phyloP scores from a whole-genome alignment of 208 protist species.

The Acanthamoeba triangularis region DNA sequence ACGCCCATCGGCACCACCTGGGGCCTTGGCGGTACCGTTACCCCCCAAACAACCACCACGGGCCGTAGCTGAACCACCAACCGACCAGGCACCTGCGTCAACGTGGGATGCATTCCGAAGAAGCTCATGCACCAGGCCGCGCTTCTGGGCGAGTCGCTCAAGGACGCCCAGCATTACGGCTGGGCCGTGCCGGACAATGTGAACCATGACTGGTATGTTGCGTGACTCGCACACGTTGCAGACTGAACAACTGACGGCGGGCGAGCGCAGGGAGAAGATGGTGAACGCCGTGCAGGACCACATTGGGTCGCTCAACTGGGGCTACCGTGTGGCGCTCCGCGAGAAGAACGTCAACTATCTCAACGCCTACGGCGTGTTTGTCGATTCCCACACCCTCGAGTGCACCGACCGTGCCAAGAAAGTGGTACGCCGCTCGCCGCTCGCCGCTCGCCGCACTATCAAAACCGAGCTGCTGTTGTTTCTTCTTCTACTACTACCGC shows the following conservation, averaged over 20 bases:
- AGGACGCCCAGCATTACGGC: slow-evolving; percentile 84
- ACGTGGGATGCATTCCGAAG: slow-evolving; percentile 95
- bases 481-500: neutral
- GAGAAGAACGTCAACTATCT: slow-evolving; percentile 89
- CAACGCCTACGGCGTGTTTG: slow-evolving; percentile 89
- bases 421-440: slow-evolving; percentile 4
- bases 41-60: neutral
- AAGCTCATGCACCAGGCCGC: slow-evolving; percentile 93
- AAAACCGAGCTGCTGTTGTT: neutral
- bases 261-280: slow-evolving; percentile 75
- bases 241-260: neutral
- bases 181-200: slow-evolving; percentile 78
- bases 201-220: neutral
- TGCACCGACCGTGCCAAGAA: slow-evolving; percentile 74
- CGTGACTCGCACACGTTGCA: neutral
- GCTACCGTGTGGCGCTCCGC: slow-evolving; percentile 89
- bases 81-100: slow-evolving; percentile 88
- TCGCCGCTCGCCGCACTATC: neutral
- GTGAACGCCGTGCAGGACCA: slow-evolving; percentile 89
- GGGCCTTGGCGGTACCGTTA: slow-evolving; percentile 88
- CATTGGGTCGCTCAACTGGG: slow-evolving; percentile 92
- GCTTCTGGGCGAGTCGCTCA: slow-evolving; percentile 82
- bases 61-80: too few relatives aligned
- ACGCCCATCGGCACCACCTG: slow-evolving; percentile 91
- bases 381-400: slow-evolving; percentile 91